These are phyloP conservation scores for Flaveria floridana DNA, from an alignment of 140 eudicot species.

Conservation along the genomic window DNA sequence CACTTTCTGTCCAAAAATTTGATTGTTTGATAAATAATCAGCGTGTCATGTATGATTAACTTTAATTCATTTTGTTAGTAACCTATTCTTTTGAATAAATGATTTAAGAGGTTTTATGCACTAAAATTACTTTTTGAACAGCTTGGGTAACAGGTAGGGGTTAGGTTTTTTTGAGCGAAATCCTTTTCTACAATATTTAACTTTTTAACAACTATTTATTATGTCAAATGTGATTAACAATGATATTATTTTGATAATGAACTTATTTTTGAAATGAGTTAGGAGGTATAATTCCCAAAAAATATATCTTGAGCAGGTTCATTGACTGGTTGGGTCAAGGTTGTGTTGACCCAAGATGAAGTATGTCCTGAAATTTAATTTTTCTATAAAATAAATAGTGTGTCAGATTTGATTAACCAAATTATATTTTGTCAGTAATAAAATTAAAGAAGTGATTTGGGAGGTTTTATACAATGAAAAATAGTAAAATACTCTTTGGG, in stretches of 20 bases:
- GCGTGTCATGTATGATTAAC: constrained; percentile 4
- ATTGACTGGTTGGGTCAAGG: constrained; percentile 5
- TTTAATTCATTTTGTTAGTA: not conserved
- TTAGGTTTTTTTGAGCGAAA: not conserved
- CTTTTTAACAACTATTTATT: not conserved
- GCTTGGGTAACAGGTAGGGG: constrained; percentile 18
- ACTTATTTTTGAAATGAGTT: not conserved
- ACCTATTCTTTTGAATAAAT: not conserved
- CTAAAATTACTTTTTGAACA: not conserved
- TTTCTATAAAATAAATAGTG: not conserved
- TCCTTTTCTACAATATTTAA: not conserved
- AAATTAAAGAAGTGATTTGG: not conserved
- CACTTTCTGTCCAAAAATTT: not conserved
- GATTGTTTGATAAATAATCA: not conserved
- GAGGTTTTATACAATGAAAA: not conserved
- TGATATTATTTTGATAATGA: not conserved
- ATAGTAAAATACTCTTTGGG: not conserved
- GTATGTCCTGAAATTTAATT: not conserved
- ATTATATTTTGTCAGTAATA: not conserved
- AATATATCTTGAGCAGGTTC: not conserved
- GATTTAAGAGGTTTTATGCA: not conserved
- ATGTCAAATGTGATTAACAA: not conserved
- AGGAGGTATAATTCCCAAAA: not conserved
- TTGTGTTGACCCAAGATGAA: constrained; percentile 9
- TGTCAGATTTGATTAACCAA: not conserved